Conservation (phyloP, 345 rosid genomes). For the Hevea brasiliensis region DNA sequence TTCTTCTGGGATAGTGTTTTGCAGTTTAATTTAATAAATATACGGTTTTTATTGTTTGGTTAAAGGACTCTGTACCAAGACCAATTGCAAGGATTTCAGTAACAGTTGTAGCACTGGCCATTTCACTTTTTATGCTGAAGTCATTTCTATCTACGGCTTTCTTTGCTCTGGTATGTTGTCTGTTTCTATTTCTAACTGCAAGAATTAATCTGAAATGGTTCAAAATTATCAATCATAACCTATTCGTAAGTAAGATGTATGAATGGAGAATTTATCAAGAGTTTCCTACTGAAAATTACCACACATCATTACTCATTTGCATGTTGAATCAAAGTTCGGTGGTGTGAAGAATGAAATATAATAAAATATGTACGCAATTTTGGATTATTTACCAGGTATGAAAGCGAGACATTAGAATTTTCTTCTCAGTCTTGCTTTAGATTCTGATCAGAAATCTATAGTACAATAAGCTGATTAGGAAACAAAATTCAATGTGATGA, state of each 20-base stretch:
- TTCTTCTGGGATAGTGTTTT: background rate
- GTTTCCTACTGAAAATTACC: background rate
- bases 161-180: constrained; percentile 66
- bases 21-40: background rate
- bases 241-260: background rate
- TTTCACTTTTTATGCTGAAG: constrained; percentile 50
- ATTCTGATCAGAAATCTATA: background rate
- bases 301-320: background rate
- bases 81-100: constrained; percentile 27
- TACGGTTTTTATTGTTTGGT: background rate
- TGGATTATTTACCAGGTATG: background rate
- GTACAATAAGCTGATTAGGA: too few species aligned
- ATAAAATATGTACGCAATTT: background rate
- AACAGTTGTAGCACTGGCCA: constrained; percentile 40
- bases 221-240: background rate
- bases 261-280: too few species aligned
- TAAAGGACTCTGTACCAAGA: constrained; percentile 29
- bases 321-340: background rate
- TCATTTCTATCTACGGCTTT: constrained; percentile 55
- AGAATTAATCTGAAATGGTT: background rate
- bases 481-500: background rate
- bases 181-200: background rate
- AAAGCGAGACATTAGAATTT: background rate
- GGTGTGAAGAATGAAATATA: background rate
- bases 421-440: background rate